Conservation (phyloP, 2,329 filamentous ascomycete genomes). For the Zasmidium cellare region DNA sequence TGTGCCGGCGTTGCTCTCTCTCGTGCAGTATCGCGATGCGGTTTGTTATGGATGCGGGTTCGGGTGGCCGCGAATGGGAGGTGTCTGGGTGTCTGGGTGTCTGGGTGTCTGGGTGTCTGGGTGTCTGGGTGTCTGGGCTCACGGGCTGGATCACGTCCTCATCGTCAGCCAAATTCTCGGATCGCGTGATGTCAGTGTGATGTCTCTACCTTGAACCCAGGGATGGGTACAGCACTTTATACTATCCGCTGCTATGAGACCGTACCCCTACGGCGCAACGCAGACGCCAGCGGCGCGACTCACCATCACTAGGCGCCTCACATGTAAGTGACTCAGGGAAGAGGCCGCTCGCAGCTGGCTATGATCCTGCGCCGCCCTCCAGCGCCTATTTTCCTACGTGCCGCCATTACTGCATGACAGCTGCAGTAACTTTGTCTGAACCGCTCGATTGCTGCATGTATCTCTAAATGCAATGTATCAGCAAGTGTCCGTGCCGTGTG, state of each 20-base stretch:
- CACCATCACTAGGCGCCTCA: not conserved
- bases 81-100: not conserved
- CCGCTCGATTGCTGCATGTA: not conserved
- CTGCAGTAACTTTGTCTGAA: not conserved
- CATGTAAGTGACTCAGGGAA: not conserved
- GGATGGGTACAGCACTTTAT: not conserved
- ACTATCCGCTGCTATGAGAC: constrained; percentile 3
- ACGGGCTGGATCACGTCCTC: constrained; percentile 2
- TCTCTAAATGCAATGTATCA: not conserved
- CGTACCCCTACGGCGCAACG: not conserved
- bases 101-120: not conserved
- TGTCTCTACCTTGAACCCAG: constrained; percentile 1
- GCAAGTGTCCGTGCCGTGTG: not conserved
- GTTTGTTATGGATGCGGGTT: not conserved
- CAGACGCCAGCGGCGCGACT: not conserved
- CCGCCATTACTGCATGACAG: not conserved
- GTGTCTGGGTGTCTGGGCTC: not conserved
- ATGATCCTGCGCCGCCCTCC: not conserved
- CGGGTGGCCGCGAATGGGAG: not conserved
- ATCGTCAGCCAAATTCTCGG: constrained; percentile 7
- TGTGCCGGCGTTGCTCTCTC: not conserved
- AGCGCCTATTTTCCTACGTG: not conserved
- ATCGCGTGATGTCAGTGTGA: constrained; percentile 2
- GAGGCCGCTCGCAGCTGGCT: not conserved
- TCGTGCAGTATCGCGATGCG: not conserved